These are phyloP conservation scores for Mycena haematopus DNA, from an alignment of 768 basidiomycete genomes.

Conservation along the genomic window DNA sequence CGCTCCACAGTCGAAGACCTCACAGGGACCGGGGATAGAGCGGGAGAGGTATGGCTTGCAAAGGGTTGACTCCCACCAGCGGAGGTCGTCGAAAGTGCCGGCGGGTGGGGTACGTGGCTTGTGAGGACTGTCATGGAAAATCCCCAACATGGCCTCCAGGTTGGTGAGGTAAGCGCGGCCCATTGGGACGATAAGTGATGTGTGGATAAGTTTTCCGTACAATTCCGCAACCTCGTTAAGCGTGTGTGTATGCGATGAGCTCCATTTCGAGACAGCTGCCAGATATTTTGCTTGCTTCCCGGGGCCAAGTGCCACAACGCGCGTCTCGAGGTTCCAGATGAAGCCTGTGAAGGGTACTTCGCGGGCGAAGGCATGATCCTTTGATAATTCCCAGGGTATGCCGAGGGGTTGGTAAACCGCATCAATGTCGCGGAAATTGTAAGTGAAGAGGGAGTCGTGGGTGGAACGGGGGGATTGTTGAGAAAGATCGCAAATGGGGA, in stretches of 20 bases:
- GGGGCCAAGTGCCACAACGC: neutral
- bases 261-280: neutral
- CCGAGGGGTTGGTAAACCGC: slow-evolving; percentile 28
- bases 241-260: slow-evolving; percentile 31
- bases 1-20: slow-evolving; percentile 35
- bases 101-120: slow-evolving; percentile 34
- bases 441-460: slow-evolving; percentile 8
- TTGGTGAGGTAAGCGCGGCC: slow-evolving; percentile 47
- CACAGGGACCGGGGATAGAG: slow-evolving; percentile 32
- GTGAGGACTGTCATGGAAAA: slow-evolving; percentile 39
- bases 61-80: slow-evolving; percentile 38
- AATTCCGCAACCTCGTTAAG: slow-evolving; percentile 42
- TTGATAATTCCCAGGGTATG: slow-evolving; percentile 29
- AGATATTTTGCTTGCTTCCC: slow-evolving; percentile 18
- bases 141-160: slow-evolving; percentile 44
- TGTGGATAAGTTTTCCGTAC: slow-evolving; percentile 48
- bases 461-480: slow-evolving; percentile 13
- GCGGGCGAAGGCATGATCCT: slow-evolving; percentile 27
- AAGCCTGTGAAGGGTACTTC: slow-evolving; percentile 32
- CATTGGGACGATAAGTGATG: slow-evolving; percentile 18
- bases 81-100: slow-evolving; percentile 42
- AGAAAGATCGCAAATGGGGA: slow-evolving; percentile 30
- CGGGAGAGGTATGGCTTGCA: neutral
- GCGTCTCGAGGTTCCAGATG: slow-evolving; percentile 28
- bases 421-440: slow-evolving; percentile 34